phyloP scores from a whole-genome alignment of 768 basidiomycete genomes.

The Leccinum rimulosum region DNA sequence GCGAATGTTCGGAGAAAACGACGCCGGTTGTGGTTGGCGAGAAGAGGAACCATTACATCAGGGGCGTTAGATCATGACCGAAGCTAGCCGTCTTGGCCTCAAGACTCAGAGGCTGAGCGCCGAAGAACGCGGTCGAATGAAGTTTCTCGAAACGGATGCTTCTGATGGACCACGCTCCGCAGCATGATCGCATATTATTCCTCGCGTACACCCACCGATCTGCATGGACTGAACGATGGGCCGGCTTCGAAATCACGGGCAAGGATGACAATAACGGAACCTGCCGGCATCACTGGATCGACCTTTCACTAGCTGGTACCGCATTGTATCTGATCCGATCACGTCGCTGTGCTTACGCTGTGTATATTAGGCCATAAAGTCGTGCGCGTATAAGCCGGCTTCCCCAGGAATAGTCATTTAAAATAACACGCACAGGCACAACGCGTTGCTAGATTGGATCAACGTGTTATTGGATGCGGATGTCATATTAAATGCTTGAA shows the following conservation, averaged over 20 bases:
- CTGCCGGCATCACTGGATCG: not conserved
- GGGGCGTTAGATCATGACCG: not conserved
- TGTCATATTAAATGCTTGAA: not conserved
- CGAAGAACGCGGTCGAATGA: not conserved
- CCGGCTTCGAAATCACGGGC: not conserved
- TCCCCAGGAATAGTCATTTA: too few relatives aligned
- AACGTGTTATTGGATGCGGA: not conserved
- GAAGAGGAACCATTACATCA: not conserved
- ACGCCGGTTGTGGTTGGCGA: constrained; percentile 6
- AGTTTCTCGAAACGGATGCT: not conserved
- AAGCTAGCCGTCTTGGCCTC: not conserved
- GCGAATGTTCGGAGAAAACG: constrained; percentile 6
- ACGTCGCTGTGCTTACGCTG: not conserved
- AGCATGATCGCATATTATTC: not conserved
- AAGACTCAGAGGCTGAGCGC: not conserved
- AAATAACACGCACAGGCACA: not conserved
- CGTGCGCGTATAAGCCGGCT: not conserved
- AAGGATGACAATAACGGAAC: not conserved
- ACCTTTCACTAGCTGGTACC: not conserved
- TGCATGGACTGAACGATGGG: not conserved
- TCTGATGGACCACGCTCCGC: not conserved
- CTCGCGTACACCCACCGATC: not conserved
- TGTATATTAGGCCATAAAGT: not conserved
- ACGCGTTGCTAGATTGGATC: not conserved
- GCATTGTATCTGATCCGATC: not conserved